These are phyloP conservation scores for Alloascoidea africana DNA, from an alignment of 805 yeast genomes.

Conservation along the genomic window DNA sequence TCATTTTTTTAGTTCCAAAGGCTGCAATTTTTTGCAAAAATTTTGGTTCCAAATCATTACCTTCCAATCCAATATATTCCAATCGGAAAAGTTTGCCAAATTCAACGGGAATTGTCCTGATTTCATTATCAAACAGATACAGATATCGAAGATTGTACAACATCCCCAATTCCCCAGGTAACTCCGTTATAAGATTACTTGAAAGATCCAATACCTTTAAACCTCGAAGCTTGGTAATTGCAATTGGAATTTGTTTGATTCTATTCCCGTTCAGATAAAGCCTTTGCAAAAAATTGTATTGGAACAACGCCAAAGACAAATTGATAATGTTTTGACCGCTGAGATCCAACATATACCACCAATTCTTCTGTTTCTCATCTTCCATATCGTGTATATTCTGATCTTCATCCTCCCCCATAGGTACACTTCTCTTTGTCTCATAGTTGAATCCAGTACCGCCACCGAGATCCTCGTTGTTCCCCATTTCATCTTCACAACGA, in stretches of 20 bases:
- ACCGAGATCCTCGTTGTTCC: too few relatives aligned
- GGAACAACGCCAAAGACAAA: conserved; percentile 60
- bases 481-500: too few relatives aligned
- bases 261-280: conserved; percentile 80
- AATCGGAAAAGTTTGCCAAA: conserved; percentile 77
- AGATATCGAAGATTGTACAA: conserved; percentile 68
- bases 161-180: conserved; percentile 81
- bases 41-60: conserved; percentile 65
- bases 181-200: conserved; percentile 47
- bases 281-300: conserved; percentile 73
- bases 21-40: conserved; percentile 55
- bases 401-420: too few relatives aligned
- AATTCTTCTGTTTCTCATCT: too few relatives aligned
- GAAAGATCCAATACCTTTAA: conserved; percentile 79
- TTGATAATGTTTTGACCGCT: conserved; percentile 75
- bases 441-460: too few relatives aligned
- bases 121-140: conserved; percentile 76
- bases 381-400: too few relatives aligned
- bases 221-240: conserved; percentile 52
- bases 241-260: conserved; percentile 48
- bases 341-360: conserved; percentile 89
- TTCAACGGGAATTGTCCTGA: conserved; percentile 62
- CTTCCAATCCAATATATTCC: conserved; percentile 84
- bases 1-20: conserved; percentile 73
- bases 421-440: too few relatives aligned